These are phyloP conservation scores for Pyrenochaeta sp. DNA, from an alignment of 2,329 filamentous ascomycete genomes.

Conservation along the genomic window DNA sequence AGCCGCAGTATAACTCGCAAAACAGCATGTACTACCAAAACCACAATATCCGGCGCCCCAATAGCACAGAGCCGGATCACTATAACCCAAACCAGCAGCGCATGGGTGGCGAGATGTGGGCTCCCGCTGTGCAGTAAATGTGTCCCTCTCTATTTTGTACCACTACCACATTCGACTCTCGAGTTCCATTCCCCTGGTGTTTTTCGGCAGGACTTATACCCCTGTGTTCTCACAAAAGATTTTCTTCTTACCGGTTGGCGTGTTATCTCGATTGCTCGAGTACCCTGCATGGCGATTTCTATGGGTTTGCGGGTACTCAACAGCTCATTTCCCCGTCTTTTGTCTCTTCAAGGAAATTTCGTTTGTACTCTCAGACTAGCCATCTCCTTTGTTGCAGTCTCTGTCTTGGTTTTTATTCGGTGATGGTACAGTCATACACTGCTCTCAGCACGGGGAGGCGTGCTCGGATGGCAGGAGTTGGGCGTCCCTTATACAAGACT, in stretches of 20 bases:
- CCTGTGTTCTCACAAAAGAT: constrained; percentile 50
- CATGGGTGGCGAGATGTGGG: constrained; percentile 52
- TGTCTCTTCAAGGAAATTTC: constrained; percentile 25
- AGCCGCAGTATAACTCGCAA: constrained; percentile 69
- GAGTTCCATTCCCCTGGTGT: constrained; percentile 47
- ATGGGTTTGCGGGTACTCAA: constrained; percentile 31
- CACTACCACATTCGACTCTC: constrained; percentile 39
- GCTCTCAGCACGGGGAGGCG: constrained; percentile 16
- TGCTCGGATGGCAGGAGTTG: constrained; percentile 38
- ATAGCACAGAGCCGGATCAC: constrained; percentile 72
- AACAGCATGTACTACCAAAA: constrained; percentile 76
- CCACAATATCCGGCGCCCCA: constrained; percentile 74
- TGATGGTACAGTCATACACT: constrained; percentile 17
- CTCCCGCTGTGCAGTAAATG: constrained; percentile 52
- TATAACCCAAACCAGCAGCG: constrained; percentile 54
- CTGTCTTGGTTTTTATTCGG: constrained; percentile 25
- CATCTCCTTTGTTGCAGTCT: constrained; percentile 39
- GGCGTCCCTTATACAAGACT: constrained; percentile 43
- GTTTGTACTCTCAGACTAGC: constrained; percentile 32
- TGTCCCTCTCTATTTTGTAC: constrained; percentile 36
- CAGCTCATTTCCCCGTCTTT: constrained; percentile 20
- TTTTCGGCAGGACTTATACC: constrained; percentile 51
- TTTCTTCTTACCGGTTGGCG: constrained; percentile 38
- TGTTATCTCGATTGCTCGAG: constrained; percentile 36
- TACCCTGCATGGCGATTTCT: constrained; percentile 38